Evolutionary conservation across 192 early-diverging fungal species (phyloP).

Genomic region (Dissophora globulifera): DNA sequence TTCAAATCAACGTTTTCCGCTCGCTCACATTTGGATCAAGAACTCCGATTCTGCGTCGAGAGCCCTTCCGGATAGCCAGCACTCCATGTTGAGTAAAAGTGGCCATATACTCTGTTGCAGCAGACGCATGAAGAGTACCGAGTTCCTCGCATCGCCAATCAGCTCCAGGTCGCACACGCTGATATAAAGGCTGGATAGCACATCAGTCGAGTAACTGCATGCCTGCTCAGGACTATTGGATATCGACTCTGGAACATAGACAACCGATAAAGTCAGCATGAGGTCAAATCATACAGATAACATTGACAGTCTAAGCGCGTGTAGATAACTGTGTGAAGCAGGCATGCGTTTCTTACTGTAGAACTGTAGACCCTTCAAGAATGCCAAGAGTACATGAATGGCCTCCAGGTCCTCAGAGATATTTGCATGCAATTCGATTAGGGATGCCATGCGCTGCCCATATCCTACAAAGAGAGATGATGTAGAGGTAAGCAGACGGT

Average conservation of each 20-base stretch:
- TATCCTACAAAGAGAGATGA: constrained; percentile 6
- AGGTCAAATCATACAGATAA: too few species aligned
- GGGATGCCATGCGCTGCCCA: constrained; percentile 11
- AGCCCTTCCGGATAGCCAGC: constrained; percentile 32
- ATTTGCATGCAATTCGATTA: constrained; percentile 20
- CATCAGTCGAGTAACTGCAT: constrained; percentile 11
- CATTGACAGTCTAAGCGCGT: too few species aligned
- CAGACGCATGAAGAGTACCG: constrained; percentile 16
- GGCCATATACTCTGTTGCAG: constrained; percentile 28
- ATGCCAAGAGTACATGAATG: background rate
- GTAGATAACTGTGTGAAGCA: background rate
- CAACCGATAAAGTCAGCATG: too few species aligned
- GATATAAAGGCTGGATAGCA: constrained; percentile 20
- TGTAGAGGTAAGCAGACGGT: too few species aligned
- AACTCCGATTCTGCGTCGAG: constrained; percentile 34
- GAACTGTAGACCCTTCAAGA: constrained; percentile 20
- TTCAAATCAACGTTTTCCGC: background rate
- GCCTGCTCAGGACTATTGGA: background rate
- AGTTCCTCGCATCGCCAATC: background rate
- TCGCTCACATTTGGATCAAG: constrained; percentile 27
- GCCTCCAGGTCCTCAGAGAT: background rate
- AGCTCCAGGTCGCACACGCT: constrained; percentile 15
- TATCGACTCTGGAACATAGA: background rate
- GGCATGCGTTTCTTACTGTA: too few species aligned
- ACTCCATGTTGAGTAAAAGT: constrained; percentile 31